Evolutionary conservation across 108 stramenopile species (phyloP).

Genomic region (Thalassiosira profunda): DNA sequence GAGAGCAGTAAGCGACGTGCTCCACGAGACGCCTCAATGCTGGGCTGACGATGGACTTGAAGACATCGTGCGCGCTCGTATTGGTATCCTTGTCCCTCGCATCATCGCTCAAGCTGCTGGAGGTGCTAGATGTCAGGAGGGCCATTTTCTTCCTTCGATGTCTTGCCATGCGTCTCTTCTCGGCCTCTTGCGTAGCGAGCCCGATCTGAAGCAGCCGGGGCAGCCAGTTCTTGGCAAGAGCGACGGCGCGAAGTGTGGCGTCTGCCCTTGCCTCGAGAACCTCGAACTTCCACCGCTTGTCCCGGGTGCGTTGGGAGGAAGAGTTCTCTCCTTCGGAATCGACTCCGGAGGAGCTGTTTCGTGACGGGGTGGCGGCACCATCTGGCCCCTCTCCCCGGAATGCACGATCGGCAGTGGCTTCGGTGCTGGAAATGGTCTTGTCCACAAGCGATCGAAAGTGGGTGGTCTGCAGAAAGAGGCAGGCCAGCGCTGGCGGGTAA

Average conservation of each 20-base stretch:
- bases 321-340: slow-evolving; percentile 40
- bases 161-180: slow-evolving; percentile 79
- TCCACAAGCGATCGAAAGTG: slow-evolving; percentile 80
- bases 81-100: slow-evolving; percentile 12
- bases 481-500: slow-evolving; percentile 79
- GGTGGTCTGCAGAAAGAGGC: slow-evolving; percentile 79
- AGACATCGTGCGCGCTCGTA: slow-evolving; percentile 73
- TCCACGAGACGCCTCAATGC: slow-evolving; percentile 71
- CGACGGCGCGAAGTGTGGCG: slow-evolving; percentile 73
- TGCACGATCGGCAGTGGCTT: slow-evolving; percentile 56
- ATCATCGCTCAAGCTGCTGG: slow-evolving; percentile 1
- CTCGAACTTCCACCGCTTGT: slow-evolving; percentile 91
- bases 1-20: slow-evolving; percentile 82
- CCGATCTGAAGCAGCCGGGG: slow-evolving; percentile 80
- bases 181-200: slow-evolving; percentile 81
- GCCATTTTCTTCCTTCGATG: slow-evolving; percentile 14
- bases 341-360: slow-evolving; percentile 4
- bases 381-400: slow-evolving; percentile 71
- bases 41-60: slow-evolving; percentile 68
- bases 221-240: slow-evolving; percentile 74
- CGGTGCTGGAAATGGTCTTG: slow-evolving; percentile 59
- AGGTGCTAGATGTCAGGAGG: neutral
- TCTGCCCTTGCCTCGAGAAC: slow-evolving; percentile 80
- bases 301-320: slow-evolving; percentile 38
- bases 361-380: slow-evolving; percentile 5